These are phyloP conservation scores for Maudiozyma serrabonitensis DNA, from an alignment of 805 yeast species.

Conservation along the genomic window DNA sequence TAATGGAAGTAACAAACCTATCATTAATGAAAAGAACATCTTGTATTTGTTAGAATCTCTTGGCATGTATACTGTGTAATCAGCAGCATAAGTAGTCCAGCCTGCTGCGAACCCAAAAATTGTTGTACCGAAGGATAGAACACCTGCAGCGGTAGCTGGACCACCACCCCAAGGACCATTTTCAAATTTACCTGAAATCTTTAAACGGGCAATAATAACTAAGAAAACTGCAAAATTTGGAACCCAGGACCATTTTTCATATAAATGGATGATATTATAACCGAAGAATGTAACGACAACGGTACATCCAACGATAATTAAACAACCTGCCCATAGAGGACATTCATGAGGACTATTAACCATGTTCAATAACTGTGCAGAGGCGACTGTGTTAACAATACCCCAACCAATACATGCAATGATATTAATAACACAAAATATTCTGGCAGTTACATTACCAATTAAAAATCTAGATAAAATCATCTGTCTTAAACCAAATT, in stretches of 20 bases:
- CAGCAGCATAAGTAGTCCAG: constrained; percentile 92
- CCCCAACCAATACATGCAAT: constrained; percentile 93
- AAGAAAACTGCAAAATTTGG: constrained; percentile 67
- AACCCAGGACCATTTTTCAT: constrained; percentile 82
- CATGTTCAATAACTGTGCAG: constrained; percentile 73
- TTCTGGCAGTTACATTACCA: constrained; percentile 67
- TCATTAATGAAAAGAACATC: constrained; percentile 52
- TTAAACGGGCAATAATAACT: constrained; percentile 68
- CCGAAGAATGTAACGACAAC: constrained; percentile 74
- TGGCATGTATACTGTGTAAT: constrained; percentile 83
- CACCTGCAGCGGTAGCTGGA: constrained; percentile 58
- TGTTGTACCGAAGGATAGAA: constrained; percentile 73
- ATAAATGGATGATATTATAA: constrained; percentile 67
- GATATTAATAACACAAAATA: constrained; percentile 67
- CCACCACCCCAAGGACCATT: constrained; percentile 46
- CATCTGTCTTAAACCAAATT: constrained; percentile 82
- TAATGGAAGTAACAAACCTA: constrained; percentile 59
- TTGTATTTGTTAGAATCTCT: constrained; percentile 45
- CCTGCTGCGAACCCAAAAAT: constrained; percentile 86
- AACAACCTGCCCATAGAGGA: constrained; percentile 88
- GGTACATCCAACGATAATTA: constrained; percentile 59
- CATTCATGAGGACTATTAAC: constrained; percentile 47
- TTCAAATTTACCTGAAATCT: constrained; percentile 53
- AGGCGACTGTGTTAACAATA: constrained; percentile 81
- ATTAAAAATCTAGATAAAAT: constrained; percentile 65